Conservation (phyloP, 768 basidiomycete genomes). For the Candolleomyces eurysporus region DNA sequence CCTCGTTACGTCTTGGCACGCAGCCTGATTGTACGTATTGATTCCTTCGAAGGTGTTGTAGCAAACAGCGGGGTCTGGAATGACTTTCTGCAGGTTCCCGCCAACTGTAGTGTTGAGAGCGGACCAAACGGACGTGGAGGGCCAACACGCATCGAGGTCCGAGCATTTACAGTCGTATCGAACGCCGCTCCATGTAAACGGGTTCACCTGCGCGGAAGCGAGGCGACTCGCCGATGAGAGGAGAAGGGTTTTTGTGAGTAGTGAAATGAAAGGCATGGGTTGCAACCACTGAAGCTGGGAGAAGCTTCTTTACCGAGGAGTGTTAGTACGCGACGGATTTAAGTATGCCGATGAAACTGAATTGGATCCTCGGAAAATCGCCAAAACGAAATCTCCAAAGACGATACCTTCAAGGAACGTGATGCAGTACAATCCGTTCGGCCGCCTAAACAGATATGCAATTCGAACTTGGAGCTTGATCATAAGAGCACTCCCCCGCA, state of each 20-base stretch:
- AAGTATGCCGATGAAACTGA: too few species aligned
- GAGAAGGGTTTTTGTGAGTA: not conserved
- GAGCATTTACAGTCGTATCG: slow-evolving; percentile 10
- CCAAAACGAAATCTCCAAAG: too few species aligned
- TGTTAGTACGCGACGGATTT: too few species aligned
- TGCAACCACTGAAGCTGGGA: too few species aligned
- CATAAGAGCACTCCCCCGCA: too few species aligned
- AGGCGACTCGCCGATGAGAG: not conserved
- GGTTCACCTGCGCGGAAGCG: not conserved
- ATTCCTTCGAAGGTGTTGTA: slow-evolving; percentile 12
- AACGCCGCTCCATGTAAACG: slow-evolving; percentile 6
- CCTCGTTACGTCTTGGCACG: slow-evolving; percentile 2
- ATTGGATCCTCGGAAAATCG: too few species aligned
- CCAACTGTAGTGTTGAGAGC: slow-evolving; percentile 13
- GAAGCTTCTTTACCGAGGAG: too few species aligned
- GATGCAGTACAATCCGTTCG: too few species aligned
- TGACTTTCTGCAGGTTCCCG: slow-evolving; percentile 10
- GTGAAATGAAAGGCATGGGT: too few species aligned
- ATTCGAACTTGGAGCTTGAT: too few species aligned
- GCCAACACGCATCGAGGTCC: slow-evolving; percentile 13
- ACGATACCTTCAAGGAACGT: too few species aligned
- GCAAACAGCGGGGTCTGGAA: slow-evolving; percentile 9
- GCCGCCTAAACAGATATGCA: too few species aligned
- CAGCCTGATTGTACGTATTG: slow-evolving; percentile 8
- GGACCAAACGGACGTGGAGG: slow-evolving; percentile 6